Base-by-base conservation (phyloP, 164 flowering plant genomes). In the Dillenia suffruticosa region DNA sequence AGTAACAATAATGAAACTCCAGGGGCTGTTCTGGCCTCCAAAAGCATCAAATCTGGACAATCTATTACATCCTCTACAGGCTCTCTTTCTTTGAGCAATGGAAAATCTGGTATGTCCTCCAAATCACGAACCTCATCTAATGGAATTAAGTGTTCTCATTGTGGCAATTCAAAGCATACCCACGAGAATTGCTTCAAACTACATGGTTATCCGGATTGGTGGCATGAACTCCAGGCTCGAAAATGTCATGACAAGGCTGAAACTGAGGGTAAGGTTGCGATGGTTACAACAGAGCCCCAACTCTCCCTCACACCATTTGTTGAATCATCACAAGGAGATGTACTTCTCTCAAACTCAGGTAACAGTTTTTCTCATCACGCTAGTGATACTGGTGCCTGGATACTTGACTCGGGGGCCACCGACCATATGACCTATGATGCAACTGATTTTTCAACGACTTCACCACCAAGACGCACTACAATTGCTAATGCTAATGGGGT, bases 171-270 rank as follows among this genome's bases (percentile, higher is more conserved):
- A 10, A 68, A 60, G 40, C 68, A 72, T 32, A 43, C 45, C 1
- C 12, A 11, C 6, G 66, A 68, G 0, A 56, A 15, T 10, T 68
- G 68, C 14, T 73, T 61, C 14, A 40, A 64, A 16, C 8, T 65
- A 15, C 66, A 64, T 47, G 65, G 68, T 0, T 68, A 67, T 63
- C 68, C 61, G 5, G 58, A 72, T 12, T 72, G 71, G 76, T 68
- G 72, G 72, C 8, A 56, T 10, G 52, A 43, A 3, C 51, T 54
- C 9, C 26, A 49, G 11, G 61, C 61, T 9, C 16, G 51, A 51
- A 51, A 53, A 16, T 3, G 47, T 12, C 17, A 16, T 2, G 47
- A 47, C 19, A 13, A 7, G 43, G 44, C 2, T 44, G 22, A 5
- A 11, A 59, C 22, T 9, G 49, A 44, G 16, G 61, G 61, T 43